phyloP scores from a whole-genome alignment of 129 eudicot genomes.

The Flaveria brownii region DNA sequence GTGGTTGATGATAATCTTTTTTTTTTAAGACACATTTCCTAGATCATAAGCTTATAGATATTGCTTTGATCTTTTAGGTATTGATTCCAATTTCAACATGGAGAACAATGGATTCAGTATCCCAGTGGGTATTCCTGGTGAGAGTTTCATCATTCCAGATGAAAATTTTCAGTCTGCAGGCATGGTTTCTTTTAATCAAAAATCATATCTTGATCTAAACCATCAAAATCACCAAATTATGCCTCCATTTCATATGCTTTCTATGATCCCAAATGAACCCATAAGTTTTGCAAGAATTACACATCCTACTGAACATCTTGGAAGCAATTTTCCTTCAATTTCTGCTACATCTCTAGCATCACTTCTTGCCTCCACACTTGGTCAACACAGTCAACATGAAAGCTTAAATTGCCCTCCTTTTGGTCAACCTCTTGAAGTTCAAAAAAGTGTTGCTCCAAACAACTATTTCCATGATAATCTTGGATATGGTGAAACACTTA shows the following conservation, averaged over 20 bases:
- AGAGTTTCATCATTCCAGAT: conserved; percentile 36
- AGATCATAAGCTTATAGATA: conserved; percentile 17
- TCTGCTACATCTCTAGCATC: conserved; percentile 51
- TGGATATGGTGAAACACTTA: conserved; percentile 37
- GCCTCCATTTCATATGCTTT: conserved; percentile 42
- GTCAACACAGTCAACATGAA: conserved; percentile 29
- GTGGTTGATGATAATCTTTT: conserved; percentile 22
- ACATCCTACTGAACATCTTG: conserved; percentile 28
- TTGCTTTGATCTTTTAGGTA: conserved; percentile 22
- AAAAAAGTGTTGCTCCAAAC: conserved; percentile 17
- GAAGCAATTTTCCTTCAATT: conserved; percentile 36
- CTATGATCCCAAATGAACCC: conserved; percentile 42
- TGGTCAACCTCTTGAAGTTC: conserved; percentile 29
- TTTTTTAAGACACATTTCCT: neutral
- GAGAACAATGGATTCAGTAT: conserved; percentile 44
- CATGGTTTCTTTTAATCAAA: conserved; percentile 36
- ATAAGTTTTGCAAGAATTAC: conserved; percentile 16
- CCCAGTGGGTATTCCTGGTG: conserved; percentile 45
- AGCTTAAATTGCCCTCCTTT: conserved; percentile 31
- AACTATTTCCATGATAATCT: conserved; percentile 21
- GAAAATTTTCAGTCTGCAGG: conserved; percentile 37
- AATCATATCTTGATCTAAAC: conserved; percentile 42
- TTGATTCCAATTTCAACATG: conserved; percentile 33
- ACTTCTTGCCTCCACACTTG: conserved; percentile 49
- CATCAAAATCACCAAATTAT: conserved; percentile 35